Evolutionary conservation across 768 basidiomycete genomes (phyloP), one percentile per base, ranked within the genome.

Genomic region (Tubosaeta sp.): DNA sequence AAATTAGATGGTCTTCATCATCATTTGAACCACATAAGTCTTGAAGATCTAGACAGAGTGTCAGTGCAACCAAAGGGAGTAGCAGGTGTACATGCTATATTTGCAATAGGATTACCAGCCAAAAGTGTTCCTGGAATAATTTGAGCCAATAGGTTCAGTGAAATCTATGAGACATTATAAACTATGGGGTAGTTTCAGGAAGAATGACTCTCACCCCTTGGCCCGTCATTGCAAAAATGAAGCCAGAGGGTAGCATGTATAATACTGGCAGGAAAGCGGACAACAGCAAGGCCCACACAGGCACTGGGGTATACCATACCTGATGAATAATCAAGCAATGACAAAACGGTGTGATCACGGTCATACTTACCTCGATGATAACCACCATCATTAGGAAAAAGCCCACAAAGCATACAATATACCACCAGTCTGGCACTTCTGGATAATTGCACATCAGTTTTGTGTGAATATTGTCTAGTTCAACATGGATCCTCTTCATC

Each of bases 401-500:
- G 3, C 81, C 67, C 4, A 78, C 68, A 55, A 94, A 84, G 13
- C 81, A 77, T 39, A 75, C 53, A 0, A 73, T 46, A 62, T 92
- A 98, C 89, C 89, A 91, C 89, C 89, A 91, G 66, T 89, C 84
- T 2, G 90, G 92, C 1, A 94, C 92, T 59, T 95, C 92, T 0
- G 88, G 90, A 63, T 98, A 98, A 53, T 86, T 82, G 54, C 84
- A 76, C 94, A 98, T 97, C 45, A 97, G 75, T 71, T 94, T 95
- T 53, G 88, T 83, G 64, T 98, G 95, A 55, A 97, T 92, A 67
- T 98, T 94, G 60, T 95, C 92, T 52, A 82, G 81, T 71, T 94
- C 94, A 7, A 85, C 75, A 40, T 80, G 74, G 34, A 87, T 79
- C 65, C 78, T 83, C 70, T 82, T 84, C 57, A 93, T 64, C 11